Conservation (phyloP, 768 basidiomycete species). For the Lentinula sp. region DNA sequence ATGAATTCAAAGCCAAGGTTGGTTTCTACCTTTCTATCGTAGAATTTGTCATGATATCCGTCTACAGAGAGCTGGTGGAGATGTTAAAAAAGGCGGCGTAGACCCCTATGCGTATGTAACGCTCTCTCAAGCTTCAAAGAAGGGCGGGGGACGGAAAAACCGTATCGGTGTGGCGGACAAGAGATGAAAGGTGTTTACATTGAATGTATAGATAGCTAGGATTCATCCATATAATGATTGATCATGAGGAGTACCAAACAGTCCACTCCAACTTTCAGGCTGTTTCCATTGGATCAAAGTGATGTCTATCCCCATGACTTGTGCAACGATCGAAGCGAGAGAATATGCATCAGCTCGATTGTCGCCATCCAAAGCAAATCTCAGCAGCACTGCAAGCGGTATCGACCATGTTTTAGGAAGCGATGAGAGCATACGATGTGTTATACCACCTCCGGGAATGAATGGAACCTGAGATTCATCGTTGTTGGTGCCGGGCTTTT, state of each 20-base stretch:
- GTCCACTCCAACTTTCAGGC: conserved; percentile 64
- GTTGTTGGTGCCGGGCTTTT: conserved; percentile 20
- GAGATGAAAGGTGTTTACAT: conserved; percentile 7
- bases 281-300: conserved; percentile 44
- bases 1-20: conserved; percentile 96
- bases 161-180: conserved; percentile 61
- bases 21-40: conserved; percentile 16
- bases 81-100: conserved; percentile 79
- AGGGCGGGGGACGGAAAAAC: conserved; percentile 32
- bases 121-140: conserved; percentile 77
- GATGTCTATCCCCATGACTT: conserved; percentile 35
- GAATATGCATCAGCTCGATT: conserved; percentile 67
- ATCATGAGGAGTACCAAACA: conserved; percentile 73
- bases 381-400: conserved; percentile 55
- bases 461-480: conserved; percentile 46
- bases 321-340: conserved; percentile 49
- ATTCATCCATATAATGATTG: conserved; percentile 60
- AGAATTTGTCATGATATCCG: conserved; percentile 5
- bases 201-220: neutral
- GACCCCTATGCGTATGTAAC: conserved; percentile 94
- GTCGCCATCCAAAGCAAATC: conserved; percentile 81
- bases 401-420: conserved; percentile 44
- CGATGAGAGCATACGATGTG: conserved; percentile 57
- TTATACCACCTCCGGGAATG: conserved; percentile 76
- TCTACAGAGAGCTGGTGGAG: conserved; percentile 85